Evolutionary conservation across 192 early-diverging fungal species (phyloP).

Genomic region (Thamnidium elegans): DNA sequence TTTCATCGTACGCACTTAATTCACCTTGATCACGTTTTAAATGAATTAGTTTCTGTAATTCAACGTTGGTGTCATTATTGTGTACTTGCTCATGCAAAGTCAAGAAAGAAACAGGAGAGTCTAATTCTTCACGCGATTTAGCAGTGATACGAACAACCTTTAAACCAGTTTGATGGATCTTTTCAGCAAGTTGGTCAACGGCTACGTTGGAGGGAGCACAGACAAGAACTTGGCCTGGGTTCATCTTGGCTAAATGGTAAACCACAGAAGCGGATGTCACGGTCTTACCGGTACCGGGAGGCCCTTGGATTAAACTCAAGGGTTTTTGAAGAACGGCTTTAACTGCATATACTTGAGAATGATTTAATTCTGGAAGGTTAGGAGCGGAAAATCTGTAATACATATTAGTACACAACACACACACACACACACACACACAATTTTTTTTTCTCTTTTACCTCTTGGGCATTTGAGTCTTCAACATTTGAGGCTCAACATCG

Average conservation of each 20-base stretch:
- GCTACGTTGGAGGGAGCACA: slow-evolving; percentile 99
- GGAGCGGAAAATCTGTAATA: slow-evolving; percentile 74
- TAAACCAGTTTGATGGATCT: slow-evolving; percentile 91
- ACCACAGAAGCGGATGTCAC: slow-evolving; percentile 97
- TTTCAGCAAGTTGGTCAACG: slow-evolving; percentile 97
- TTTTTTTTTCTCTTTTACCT: too few species aligned
- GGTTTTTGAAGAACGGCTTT: slow-evolving; percentile 91
- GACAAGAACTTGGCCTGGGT: slow-evolving; percentile 89
- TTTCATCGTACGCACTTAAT: slow-evolving; percentile 84
- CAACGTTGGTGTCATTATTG: slow-evolving; percentile 91
- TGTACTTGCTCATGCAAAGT: slow-evolving; percentile 96
- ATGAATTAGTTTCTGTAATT: slow-evolving; percentile 88
- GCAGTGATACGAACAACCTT: slow-evolving; percentile 95
- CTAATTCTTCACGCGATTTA: slow-evolving; percentile 89
- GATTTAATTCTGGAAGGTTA: slow-evolving; percentile 93
- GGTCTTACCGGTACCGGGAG: slow-evolving; percentile 97
- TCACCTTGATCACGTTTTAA: slow-evolving; percentile 90
- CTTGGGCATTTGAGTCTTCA: slow-evolving; percentile 80
- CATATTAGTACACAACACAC: not conserved
- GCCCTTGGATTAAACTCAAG: slow-evolving; percentile 93
- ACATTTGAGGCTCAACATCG: slow-evolving; percentile 83
- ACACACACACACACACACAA: not conserved
- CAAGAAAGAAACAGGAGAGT: slow-evolving; percentile 91
- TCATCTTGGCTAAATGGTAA: slow-evolving; percentile 92
- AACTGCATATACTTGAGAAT: slow-evolving; percentile 94